A percentile compares a stretch with the other conserved stretches of the same genome.
Evolutionary conservation across 176 grass and related monocot species (phyloP).

Genomic region (Aegilops longissima): DNA sequence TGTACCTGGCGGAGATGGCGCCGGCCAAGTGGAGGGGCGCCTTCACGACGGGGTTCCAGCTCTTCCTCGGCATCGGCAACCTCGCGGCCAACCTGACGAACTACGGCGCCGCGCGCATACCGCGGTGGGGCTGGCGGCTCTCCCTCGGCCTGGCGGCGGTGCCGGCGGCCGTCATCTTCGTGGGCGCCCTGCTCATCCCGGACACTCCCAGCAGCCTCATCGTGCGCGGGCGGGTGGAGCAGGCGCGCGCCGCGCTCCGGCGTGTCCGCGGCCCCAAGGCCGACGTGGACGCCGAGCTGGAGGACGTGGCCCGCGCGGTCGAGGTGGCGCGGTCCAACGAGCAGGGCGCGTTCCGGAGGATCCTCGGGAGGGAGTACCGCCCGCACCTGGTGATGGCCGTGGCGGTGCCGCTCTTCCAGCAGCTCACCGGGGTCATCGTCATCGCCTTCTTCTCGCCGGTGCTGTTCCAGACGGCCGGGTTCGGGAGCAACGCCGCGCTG

Average conservation of each 20-base stretch:
- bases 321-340: slow-evolving; percentile 23
- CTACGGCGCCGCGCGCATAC: slow-evolving; percentile 50
- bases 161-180: slow-evolving; percentile 48
- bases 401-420: slow-evolving; percentile 61
- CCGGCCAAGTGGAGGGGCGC: slow-evolving; percentile 62
- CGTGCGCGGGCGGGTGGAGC: slow-evolving; percentile 38
- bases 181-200: slow-evolving; percentile 45
- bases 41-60: slow-evolving; percentile 68
- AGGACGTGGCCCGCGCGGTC: slow-evolving; percentile 34
- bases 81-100: slow-evolving; percentile 54
- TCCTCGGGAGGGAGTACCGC: slow-evolving; percentile 51
- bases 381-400: slow-evolving; percentile 62
- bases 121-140: slow-evolving; percentile 63
- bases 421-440: slow-evolving; percentile 69
- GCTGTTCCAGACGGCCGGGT: slow-evolving; percentile 69
- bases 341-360: slow-evolving; percentile 56
- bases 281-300: slow-evolving; percentile 62
- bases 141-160: slow-evolving; percentile 58
- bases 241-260: slow-evolving; percentile 46
- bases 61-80: slow-evolving; percentile 61
- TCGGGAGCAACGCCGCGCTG: slow-evolving; percentile 49
- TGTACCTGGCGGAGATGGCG: slow-evolving; percentile 75
- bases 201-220: slow-evolving; percentile 68
- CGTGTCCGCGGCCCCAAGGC: slow-evolving; percentile 40
- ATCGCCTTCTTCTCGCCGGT: slow-evolving; percentile 75